Conservation (phyloP, 345 rosid genomes). For the Rubroshorea leprosula region DNA sequence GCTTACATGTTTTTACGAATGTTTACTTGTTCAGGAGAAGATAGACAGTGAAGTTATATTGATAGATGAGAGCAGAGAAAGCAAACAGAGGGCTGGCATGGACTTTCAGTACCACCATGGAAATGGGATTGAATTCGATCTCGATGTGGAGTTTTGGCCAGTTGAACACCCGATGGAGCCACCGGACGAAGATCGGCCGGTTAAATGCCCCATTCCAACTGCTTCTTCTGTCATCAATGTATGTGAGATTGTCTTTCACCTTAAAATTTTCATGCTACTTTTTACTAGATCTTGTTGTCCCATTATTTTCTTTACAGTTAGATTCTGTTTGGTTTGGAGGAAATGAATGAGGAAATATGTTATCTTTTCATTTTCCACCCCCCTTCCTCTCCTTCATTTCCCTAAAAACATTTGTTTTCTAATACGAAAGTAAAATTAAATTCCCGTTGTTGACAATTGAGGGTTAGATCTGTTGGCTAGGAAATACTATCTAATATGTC, state of each 20-base stretch:
- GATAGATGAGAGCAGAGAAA: constrained; percentile 22
- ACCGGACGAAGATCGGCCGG: constrained; percentile 80
- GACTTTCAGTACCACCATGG: constrained; percentile 19
- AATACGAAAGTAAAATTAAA: too few species aligned
- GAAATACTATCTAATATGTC: too few species aligned
- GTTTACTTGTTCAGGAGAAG: constrained; percentile 22
- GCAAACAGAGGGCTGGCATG: constrained; percentile 20
- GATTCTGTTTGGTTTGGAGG: too few species aligned
- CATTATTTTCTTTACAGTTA: too few species aligned
- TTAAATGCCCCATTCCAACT: constrained; percentile 71
- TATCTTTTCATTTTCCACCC: too few species aligned
- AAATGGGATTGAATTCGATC: constrained; percentile 30
- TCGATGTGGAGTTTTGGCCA: constrained; percentile 79
- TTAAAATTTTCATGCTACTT: too few species aligned
- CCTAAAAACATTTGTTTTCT: too few species aligned
- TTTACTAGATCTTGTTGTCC: too few species aligned
- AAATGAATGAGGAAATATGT: too few species aligned
- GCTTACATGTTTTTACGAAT: neutral
- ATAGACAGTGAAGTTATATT: constrained; percentile 19
- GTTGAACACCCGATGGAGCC: constrained; percentile 90
- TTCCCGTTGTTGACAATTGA: too few species aligned
- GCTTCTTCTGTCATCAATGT: constrained; percentile 57
- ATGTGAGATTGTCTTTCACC: constrained; percentile 24
- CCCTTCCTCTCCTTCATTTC: too few species aligned
- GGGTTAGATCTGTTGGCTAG: too few species aligned